Base-by-base conservation (phyloP, 495 filamentous ascomycete genomes). In the Saxophila tyrrhenica region DNA sequence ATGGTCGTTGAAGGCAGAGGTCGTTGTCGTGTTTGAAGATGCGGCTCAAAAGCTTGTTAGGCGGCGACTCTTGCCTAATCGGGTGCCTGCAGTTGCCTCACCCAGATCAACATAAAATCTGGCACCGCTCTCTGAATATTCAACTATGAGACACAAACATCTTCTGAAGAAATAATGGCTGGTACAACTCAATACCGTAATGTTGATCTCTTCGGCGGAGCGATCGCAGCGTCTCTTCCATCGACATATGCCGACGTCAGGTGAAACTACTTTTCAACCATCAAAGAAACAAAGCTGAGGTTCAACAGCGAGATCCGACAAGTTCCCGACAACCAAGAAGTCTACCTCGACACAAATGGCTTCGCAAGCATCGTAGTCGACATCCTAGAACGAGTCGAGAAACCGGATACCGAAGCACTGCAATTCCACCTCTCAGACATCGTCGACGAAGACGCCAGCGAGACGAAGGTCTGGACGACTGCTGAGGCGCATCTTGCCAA, bases 291-390 rank as follows among this genome's bases (percentile, higher is more conserved):
- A 35, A 23, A 15, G 16, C 22, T 47, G 24, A 66, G 20, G 22
- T 23, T 19, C 60, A 43, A 24, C 56, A 94, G 87, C 70, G 75
- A 73, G 50, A 79, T 95, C 66, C 88, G 92, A 65, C 81, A 91
- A 73, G 81, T 98, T 39, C 92, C 92, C 45, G 86, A 95, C 67
- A 81, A 94, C 69, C 89, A 98, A 72, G 92, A 98, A 75, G 83
- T 95, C 61, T 95, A 81, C 69, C 82, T 98, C 67, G 87, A 87
- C 65, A 67, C 68, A 19, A 79, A 84, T 54, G 88, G 90, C 48
- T 78, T 82, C 62, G 84, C 86, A 23, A 85, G 75, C 70, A 78
- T 95, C 61, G 89, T 94, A 66, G 73, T 95, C 72, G 92, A 98
- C 52, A 85, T 98, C 68, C 80, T 82, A 51, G 81, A 95, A 70